phyloP scores from a whole-genome alignment of 2,329 filamentous ascomycete genomes.

The Hymenotorrendiella dingleyae region DNA sequence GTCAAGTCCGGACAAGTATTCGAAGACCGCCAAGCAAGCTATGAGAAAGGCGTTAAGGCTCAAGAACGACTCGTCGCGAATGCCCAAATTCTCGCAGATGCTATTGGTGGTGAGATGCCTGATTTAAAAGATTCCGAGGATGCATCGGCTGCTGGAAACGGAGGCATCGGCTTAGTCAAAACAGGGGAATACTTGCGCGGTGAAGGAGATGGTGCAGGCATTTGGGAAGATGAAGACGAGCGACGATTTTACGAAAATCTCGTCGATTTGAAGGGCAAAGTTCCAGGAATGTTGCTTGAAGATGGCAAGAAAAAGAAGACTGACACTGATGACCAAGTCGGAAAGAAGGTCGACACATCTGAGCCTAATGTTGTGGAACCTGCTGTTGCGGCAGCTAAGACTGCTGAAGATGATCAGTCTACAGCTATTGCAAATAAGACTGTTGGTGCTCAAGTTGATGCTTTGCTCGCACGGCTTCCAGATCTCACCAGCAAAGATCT shows the following conservation, averaged over 20 bases:
- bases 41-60: slow-evolving; percentile 86
- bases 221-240: slow-evolving; percentile 98
- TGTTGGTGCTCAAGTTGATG: slow-evolving; percentile 93
- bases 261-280: slow-evolving; percentile 90
- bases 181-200: slow-evolving; percentile 88
- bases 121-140: slow-evolving; percentile 81
- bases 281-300: slow-evolving; percentile 87
- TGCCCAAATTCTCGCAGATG: slow-evolving; percentile 85
- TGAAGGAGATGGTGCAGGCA: slow-evolving; percentile 83
- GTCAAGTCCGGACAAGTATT: slow-evolving; percentile 98
- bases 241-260: slow-evolving; percentile 97
- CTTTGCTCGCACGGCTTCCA: slow-evolving; percentile 78
- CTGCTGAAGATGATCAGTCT: slow-evolving; percentile 69
- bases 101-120: slow-evolving; percentile 86
- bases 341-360: slow-evolving; percentile 63
- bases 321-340: slow-evolving; percentile 75
- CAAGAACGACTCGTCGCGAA: slow-evolving; percentile 88
- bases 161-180: slow-evolving; percentile 88
- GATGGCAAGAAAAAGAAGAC: slow-evolving; percentile 90
- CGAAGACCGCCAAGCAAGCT: slow-evolving; percentile 91
- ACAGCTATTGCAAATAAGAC: slow-evolving; percentile 97
- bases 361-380: slow-evolving; percentile 36
- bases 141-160: slow-evolving; percentile 56
- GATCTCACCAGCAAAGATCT: slow-evolving; percentile 87
- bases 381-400: slow-evolving; percentile 40